These are phyloP conservation scores for Dillenia turbinata DNA, from an alignment of 164 flowering plant genomes.

Conservation along the genomic window DNA sequence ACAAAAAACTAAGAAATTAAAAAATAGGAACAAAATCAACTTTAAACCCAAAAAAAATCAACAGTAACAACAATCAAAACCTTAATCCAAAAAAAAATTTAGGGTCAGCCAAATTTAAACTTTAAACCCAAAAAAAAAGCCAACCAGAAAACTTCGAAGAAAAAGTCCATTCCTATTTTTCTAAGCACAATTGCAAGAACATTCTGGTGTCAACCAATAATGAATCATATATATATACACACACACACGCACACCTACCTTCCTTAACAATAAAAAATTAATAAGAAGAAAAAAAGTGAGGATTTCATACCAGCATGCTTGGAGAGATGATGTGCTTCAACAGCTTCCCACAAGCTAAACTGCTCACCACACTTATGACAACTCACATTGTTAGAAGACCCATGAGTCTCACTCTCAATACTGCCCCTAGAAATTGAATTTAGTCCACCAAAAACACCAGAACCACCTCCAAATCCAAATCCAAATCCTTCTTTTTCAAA, in stretches of 20 bases:
- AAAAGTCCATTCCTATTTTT: too few species aligned
- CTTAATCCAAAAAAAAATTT: too few species aligned
- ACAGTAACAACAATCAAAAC: too few species aligned
- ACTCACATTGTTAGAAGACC: constrained; percentile 30
- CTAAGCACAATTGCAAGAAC: too few species aligned
- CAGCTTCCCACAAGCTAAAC: constrained; percentile 82
- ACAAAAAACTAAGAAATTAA: too few species aligned
- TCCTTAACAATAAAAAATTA: not conserved
- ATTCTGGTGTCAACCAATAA: not conserved
- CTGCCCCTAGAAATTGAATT: constrained; percentile 32
- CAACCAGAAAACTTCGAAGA: too few species aligned
- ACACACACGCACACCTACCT: too few species aligned
- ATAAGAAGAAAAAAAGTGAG: not conserved
- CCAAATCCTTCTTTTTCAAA: constrained; percentile 38
- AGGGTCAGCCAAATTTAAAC: too few species aligned
- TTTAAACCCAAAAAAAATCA: too few species aligned
- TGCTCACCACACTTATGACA: constrained; percentile 92
- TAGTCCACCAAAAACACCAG: constrained; percentile 17
- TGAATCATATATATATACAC: not conserved
- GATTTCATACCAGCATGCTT: constrained; percentile 80
- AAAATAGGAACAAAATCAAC: too few species aligned
- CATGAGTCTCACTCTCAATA: constrained; percentile 38
- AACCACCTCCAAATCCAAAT: constrained; percentile 28
- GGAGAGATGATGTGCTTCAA: constrained; percentile 88
- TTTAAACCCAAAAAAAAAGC: too few species aligned